Evolutionary conservation across 345 rosid genomes (phyloP).

Genomic region (Kandelia obovata): DNA sequence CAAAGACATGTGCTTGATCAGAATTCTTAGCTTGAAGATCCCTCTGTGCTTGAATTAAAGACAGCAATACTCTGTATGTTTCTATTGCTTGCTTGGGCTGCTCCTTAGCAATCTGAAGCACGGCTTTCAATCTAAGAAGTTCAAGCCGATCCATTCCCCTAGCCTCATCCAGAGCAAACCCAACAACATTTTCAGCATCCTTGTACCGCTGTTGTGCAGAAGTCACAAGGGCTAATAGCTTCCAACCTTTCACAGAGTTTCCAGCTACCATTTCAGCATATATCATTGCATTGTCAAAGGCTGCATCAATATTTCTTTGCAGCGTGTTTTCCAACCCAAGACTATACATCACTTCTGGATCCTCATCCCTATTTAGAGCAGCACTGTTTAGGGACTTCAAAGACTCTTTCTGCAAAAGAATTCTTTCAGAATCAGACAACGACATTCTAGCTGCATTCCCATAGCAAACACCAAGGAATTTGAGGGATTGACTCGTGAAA

Average conservation of each 20-base stretch:
- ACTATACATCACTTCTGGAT: constrained; percentile 53
- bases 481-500: constrained; percentile 56
- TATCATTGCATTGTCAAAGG: neutral
- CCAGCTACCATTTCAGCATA: constrained; percentile 53
- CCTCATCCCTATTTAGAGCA: constrained; percentile 40
- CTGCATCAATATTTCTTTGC: constrained; percentile 68
- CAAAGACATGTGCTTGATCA: constrained; percentile 22
- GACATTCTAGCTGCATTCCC: constrained; percentile 78
- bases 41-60: constrained; percentile 66
- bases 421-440: constrained; percentile 64
- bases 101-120: constrained; percentile 75
- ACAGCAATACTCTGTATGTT: constrained; percentile 73
- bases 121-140: constrained; percentile 74
- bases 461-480: constrained; percentile 78
- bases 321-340: constrained; percentile 70
- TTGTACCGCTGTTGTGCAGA: constrained; percentile 21
- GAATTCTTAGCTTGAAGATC: constrained; percentile 40
- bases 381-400: constrained; percentile 58
- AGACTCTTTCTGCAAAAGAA: constrained; percentile 53
- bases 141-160: constrained; percentile 59
- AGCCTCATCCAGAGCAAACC: constrained; percentile 62
- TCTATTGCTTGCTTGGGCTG: constrained; percentile 85
- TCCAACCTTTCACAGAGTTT: constrained; percentile 57
- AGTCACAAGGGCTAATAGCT: constrained; percentile 59
- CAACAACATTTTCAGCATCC: too few relatives aligned